phyloP scores from a whole-genome alignment of 441 rosid genomes.

The Daphne laureola region DNA sequence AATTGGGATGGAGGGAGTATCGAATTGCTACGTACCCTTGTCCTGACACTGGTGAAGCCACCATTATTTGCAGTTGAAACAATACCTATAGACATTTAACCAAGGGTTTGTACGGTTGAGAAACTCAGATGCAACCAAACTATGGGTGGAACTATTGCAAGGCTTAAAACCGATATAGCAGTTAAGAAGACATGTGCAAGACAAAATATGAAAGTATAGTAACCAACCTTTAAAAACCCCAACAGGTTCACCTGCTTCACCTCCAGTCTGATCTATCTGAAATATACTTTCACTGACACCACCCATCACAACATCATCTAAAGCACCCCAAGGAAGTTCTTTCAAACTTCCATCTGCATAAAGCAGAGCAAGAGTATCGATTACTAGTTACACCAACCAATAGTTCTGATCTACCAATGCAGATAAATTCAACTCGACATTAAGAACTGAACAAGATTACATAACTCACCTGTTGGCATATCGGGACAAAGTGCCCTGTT shows the following conservation, averaged over 20 bases:
- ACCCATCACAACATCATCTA: constrained; percentile 96
- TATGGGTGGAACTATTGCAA: too few species aligned
- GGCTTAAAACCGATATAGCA: not conserved
- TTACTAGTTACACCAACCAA: too few species aligned
- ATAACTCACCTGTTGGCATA: too few species aligned
- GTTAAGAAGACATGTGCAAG: not conserved
- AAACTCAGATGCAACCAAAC: too few species aligned
- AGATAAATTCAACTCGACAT: too few species aligned
- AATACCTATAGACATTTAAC: constrained; percentile 32
- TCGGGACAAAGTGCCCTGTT: too few species aligned
- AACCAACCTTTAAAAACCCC: constrained; percentile 70
- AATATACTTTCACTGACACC: constrained; percentile 84
- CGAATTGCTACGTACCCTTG: constrained; percentile 43
- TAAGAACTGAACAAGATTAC: too few species aligned
- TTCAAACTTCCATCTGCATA: constrained; percentile 47
- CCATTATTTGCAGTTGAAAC: constrained; percentile 91
- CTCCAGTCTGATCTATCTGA: constrained; percentile 46
- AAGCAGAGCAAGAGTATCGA: constrained; percentile 1
- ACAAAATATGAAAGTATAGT: constrained; percentile 11
- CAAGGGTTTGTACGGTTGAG: not conserved
- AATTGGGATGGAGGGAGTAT: not conserved
- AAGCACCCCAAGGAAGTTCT: constrained; percentile 89
- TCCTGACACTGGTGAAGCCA: constrained; percentile 79
- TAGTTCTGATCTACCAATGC: too few species aligned
- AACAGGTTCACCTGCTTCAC: constrained; percentile 66